Base-by-base conservation (phyloP, 2,329 filamentous ascomycete genomes). In the Arthrobotrys iridis region DNA sequence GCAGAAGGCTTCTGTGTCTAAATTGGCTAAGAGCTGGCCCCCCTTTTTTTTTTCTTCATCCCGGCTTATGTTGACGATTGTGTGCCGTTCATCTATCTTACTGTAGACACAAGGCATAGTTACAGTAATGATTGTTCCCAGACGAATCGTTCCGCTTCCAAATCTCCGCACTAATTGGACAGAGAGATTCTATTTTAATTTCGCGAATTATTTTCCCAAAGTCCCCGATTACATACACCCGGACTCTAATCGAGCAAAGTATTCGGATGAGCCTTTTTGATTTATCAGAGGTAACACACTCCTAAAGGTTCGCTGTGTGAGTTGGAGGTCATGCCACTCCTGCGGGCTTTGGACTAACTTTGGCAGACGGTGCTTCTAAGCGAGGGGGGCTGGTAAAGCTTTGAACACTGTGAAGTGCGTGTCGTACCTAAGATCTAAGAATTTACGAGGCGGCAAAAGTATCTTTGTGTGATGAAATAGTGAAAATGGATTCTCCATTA, bases 401-500 rank as follows among this genome's bases (percentile, higher is more conserved):
- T 35, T 7, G 15, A 50, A 40, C 35, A 11, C 11, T 40, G 13
- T 10, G 35, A 40, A n/a, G 35, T 15, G 46, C 26, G 28, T 20
- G 26, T 28, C 22, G 26, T 52, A 22, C 4, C 18, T 13, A 28
- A 22, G 28, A 33, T 52, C 46, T 52, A 35, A 26, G 46, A 52
- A 2, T n/a, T 52, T 50, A 5, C 15, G 20, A 52, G 46, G 46
- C n/a, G 28, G 46, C 46, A 50, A 50, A 46, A 20, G 33, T 50
- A 24, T 30, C 13, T 43, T 50, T 41, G 43, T n/a, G 7, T 46
- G 43, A 35, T 50, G 50, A 6, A 70, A 70, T 70, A 70, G 45
- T 70, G 35, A 66, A 55, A 62, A 70, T 70, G 65, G 57, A 45
- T n/a, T 37, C 45, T 62, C 65, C 65, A 70, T 70, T 70, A 70